Conservation (phyloP, 2,329 filamentous ascomycete genomes). For the Metarhizium guizhouense region DNA sequence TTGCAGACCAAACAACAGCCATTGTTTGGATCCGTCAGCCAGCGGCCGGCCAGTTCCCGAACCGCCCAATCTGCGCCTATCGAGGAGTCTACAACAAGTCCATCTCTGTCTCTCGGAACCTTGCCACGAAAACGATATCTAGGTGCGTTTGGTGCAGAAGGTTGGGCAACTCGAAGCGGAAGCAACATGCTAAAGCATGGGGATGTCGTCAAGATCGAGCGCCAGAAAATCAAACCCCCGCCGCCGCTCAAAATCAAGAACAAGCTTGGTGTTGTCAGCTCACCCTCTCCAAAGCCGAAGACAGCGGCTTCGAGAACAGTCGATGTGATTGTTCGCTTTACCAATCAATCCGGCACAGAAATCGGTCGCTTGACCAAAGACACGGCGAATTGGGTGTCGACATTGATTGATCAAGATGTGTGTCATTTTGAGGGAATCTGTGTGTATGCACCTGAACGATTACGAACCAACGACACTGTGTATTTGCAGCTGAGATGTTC, state of each 20-base stretch:
- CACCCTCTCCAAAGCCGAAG: constrained; percentile 24
- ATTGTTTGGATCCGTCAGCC: neutral
- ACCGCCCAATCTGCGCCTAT: neutral
- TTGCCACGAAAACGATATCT: constrained; percentile 57
- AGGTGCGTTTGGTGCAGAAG: constrained; percentile 83
- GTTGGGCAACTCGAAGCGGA: constrained; percentile 86
- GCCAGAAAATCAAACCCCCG: constrained; percentile 63
- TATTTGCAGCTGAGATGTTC: constrained; percentile 80
- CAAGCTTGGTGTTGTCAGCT: constrained; percentile 27
- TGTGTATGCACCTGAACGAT: constrained; percentile 76
- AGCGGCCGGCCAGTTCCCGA: neutral
- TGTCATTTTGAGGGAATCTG: constrained; percentile 82
- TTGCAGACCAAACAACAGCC: constrained; percentile 19
- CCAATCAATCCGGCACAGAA: constrained; percentile 68
- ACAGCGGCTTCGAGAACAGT: constrained; percentile 54
- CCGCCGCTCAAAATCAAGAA: constrained; percentile 34
- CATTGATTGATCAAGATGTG: constrained; percentile 80
- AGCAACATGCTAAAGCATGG: constrained; percentile 66
- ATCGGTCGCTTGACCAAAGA: constrained; percentile 83
- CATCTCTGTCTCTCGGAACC: constrained; percentile 8
- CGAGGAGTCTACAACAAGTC: neutral
- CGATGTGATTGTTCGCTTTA: constrained; percentile 89
- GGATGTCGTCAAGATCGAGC: constrained; percentile 78
- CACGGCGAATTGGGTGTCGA: constrained; percentile 82
- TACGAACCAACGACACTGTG: constrained; percentile 89